Base-by-base conservation (phyloP, 495 filamentous ascomycete genomes). In the Penicillium ucsense region DNA sequence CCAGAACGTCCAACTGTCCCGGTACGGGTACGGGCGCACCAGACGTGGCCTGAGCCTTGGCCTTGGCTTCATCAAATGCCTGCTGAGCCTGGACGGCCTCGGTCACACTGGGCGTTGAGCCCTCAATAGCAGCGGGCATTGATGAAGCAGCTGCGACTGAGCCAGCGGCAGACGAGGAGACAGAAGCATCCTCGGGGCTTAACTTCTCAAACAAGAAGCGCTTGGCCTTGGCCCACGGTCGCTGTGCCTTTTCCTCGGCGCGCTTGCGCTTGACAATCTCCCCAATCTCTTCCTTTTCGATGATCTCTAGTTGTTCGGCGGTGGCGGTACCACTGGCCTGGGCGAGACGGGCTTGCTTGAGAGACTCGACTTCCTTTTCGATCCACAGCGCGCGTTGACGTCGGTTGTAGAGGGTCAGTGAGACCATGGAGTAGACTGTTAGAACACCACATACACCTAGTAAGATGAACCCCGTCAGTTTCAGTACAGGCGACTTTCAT, bases 331-430 rank as follows among this genome's bases (percentile, higher is more conserved):
- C 82, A 9, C 68, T 71, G 55, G 80, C 79, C 56, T 75, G 77
- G 29, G 82, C 81, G 3, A 79, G 62, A 36, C 76, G 72, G 28
- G 83, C 83, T 41, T 74, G 65, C 41, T 80, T 76, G 35, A 85
- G 58, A 33, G 70, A 70, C 58, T 74, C 74, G 54, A 85, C 74
- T 56, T 84, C 71, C 42, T 76, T 74, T 61, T 81, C 76, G 64
- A 83, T 63, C 70, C 70, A 90, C 47, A 87, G 80, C 49, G 68
- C 69, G 43, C 75, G 74, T 64, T 83, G 80, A 40, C 75, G 72
- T 36, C 87, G 84, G 72, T 95, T 96, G 71, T 91, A 86, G 38
- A 87, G 63, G 31, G 92, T 79, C 80, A 98, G 86, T 65, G 95
- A 90, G 59, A 77, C 76, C 45, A 89, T 75, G 5, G 91, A 84